Evolutionary conservation across 108 stramenopile species (phyloP).

Genomic region (Discostella stelligeroides): DNA sequence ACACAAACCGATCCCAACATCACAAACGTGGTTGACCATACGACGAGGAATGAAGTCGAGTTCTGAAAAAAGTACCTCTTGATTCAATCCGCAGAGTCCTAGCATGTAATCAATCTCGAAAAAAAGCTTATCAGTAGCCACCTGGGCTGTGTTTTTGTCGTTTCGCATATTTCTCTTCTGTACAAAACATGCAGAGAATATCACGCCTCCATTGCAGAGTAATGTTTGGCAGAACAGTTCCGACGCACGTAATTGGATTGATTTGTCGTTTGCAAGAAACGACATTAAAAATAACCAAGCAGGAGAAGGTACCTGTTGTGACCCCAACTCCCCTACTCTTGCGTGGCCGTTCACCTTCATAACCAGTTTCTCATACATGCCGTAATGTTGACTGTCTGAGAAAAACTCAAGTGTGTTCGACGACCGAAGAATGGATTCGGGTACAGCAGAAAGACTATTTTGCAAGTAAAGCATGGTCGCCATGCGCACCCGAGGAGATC

Average conservation of each 20-base stretch:
- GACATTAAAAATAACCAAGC: slow-evolving; percentile 37
- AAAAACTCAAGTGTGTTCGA: slow-evolving; percentile 24
- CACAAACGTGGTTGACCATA: neutral
- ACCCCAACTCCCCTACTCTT: neutral
- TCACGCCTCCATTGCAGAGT: slow-evolving; percentile 19
- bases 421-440: slow-evolving; percentile 19
- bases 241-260: slow-evolving; percentile 17
- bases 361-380: slow-evolving; percentile 20
- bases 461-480: slow-evolving; percentile 32
- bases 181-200: slow-evolving; percentile 34
- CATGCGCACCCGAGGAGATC: neutral
- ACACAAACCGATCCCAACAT: slow-evolving; percentile 17
- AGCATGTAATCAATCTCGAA: slow-evolving; percentile 34
- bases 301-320: slow-evolving; percentile 18
- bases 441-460: slow-evolving; percentile 22
- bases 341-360: neutral
- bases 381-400: slow-evolving; percentile 12
- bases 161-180: slow-evolving; percentile 9
- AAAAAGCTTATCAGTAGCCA: slow-evolving; percentile 26
- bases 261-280: slow-evolving; percentile 18
- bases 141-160: slow-evolving; percentile 1
- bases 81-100: slow-evolving; percentile 19
- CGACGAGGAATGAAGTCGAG: neutral
- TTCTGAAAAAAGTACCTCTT: slow-evolving; percentile 21
- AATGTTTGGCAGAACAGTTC: slow-evolving; percentile 19